phyloP scores from a whole-genome alignment of 2,329 filamentous ascomycete genomes.

The Colletotrichum caudatum region DNA sequence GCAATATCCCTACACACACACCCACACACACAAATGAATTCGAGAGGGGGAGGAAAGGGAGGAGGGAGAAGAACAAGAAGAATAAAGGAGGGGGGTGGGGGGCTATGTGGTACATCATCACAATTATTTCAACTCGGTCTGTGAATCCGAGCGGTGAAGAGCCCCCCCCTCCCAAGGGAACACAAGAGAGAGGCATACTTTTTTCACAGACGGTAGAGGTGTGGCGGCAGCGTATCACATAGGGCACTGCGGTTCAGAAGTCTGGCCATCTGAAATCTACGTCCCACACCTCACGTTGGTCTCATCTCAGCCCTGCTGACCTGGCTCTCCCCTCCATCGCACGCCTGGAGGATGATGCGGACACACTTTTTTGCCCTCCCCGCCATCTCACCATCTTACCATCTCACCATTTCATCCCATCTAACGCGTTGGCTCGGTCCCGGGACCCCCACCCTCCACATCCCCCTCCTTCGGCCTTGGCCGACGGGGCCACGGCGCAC shows the following conservation, averaged over 20 bases:
- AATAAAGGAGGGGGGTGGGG: neutral
- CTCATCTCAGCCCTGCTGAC: constrained; percentile 38
- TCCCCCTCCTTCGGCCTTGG: constrained; percentile 5
- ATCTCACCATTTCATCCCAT: constrained; percentile 25
- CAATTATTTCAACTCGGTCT: neutral
- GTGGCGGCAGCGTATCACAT: neutral
- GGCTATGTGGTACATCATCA: neutral
- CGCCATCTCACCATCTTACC: constrained; percentile 24
- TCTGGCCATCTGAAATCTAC: constrained; percentile 6
- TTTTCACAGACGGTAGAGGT: neutral
- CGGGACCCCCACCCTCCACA: neutral
- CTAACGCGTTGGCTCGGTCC: neutral
- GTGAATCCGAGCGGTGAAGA: neutral
- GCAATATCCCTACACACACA: neutral
- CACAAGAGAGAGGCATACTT: neutral
- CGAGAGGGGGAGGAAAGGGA: neutral
- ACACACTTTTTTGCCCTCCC: constrained; percentile 1
- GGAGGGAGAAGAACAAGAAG: no score
- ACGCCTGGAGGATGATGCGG: constrained; percentile 13
- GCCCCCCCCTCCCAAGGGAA: no score
- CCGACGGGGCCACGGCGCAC: constrained; percentile 5
- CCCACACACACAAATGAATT: neutral
- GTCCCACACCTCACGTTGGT: constrained; percentile 29
- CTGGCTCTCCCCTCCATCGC: neutral
- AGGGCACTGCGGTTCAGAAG: neutral